Conservation (phyloP, 495 filamentous ascomycete genomes). For the Lepidopterella palustris region DNA sequence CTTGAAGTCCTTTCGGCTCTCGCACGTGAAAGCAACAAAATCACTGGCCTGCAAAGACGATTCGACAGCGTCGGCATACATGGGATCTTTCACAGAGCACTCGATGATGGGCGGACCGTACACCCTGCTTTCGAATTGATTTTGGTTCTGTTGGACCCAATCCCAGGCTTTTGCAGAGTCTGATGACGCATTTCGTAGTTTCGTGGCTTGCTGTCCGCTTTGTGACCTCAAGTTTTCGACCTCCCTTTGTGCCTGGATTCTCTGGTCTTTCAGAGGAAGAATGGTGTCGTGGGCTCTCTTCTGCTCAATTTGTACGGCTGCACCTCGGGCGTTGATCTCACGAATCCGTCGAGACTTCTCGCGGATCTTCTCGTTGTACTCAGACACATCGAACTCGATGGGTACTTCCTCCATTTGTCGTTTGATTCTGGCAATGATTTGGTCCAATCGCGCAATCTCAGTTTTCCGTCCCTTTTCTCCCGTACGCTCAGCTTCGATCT, state of each 20-base stretch:
- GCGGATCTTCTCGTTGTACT: slow-evolving; percentile 44
- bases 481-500: slow-evolving; percentile 54
- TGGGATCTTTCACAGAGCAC: slow-evolving; percentile 72
- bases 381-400: slow-evolving; percentile 47
- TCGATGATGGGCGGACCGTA: slow-evolving; percentile 78
- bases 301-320: slow-evolving; percentile 8
- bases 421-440: slow-evolving; percentile 41
- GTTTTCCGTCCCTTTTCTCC: slow-evolving; percentile 45
- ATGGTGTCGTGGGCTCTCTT: neutral
- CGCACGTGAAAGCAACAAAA: slow-evolving; percentile 68
- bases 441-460: slow-evolving; percentile 42
- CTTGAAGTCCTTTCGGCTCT: slow-evolving; percentile 65
- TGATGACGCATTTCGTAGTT: slow-evolving; percentile 48
- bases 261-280: neutral
- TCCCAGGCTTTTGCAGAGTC: slow-evolving; percentile 68
- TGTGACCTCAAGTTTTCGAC: slow-evolving; percentile 63
- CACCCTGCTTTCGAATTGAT: slow-evolving; percentile 69
- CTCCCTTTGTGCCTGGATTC: slow-evolving; percentile 42
- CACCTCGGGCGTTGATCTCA: slow-evolving; percentile 35
- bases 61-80: slow-evolving; percentile 70
- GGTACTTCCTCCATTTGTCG: slow-evolving; percentile 46
- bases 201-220: slow-evolving; percentile 63
- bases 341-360: slow-evolving; percentile 45
- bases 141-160: slow-evolving; percentile 68
- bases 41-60: slow-evolving; percentile 55